phyloP scores from a whole-genome alignment of 345 rosid genomes.

The Ceriops zippeliana region DNA sequence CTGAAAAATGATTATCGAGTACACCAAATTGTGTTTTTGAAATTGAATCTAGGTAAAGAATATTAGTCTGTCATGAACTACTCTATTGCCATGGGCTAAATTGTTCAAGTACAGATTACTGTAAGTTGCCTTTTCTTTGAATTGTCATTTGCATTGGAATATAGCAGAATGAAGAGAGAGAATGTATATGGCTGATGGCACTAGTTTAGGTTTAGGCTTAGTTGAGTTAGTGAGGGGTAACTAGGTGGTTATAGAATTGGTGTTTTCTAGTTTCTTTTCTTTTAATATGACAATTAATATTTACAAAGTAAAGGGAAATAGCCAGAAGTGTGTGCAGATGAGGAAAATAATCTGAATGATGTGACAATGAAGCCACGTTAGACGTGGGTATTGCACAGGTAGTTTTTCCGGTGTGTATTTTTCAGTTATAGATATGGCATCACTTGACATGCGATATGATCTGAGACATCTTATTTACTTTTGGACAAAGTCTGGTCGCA shows the following conservation, averaged over 20 bases:
- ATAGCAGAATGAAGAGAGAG: too few relatives aligned
- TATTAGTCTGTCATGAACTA: background rate
- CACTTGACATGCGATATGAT: too few relatives aligned
- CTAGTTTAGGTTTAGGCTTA: too few relatives aligned
- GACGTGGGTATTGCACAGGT: background rate
- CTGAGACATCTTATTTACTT: too few relatives aligned
- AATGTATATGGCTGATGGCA: too few relatives aligned
- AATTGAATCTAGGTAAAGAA: background rate
- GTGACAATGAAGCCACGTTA: background rate
- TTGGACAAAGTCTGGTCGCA: too few relatives aligned
- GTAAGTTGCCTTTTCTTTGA: background rate
- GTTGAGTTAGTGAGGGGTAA: too few relatives aligned
- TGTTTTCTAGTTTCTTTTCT: too few relatives aligned
- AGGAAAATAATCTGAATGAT: background rate
- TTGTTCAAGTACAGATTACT: background rate
- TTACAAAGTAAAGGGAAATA: background rate
- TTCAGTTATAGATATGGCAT: background rate
- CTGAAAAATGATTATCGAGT: background rate
- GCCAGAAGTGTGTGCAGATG: background rate
- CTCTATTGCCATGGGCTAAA: background rate
- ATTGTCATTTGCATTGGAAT: background rate
- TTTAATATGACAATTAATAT: background rate
- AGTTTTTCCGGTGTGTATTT: background rate
- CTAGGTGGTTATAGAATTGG: too few relatives aligned
- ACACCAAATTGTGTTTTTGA: background rate